Percentiles rank a stretch among this genome's conserved stretches.
Evolutionary conservation across 164 flowering plant species (phyloP).

Genomic region (Echeveria elegans): DNA sequence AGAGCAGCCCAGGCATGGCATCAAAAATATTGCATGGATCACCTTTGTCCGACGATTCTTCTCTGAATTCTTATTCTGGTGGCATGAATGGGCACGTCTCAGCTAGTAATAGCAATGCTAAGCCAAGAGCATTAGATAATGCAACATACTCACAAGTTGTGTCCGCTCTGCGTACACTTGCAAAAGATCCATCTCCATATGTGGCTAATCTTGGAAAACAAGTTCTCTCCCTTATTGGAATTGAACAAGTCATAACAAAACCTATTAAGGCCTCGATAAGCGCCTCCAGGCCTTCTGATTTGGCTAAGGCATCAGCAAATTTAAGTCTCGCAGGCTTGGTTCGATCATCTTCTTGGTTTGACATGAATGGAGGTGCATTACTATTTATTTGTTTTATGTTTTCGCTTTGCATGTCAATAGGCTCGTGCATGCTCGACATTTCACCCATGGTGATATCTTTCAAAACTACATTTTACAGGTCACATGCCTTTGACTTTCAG

Average conservation of each 20-base stretch:
- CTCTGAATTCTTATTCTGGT: constrained; percentile 83
- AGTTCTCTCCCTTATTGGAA: constrained; percentile 77
- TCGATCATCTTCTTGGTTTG: constrained; percentile 94
- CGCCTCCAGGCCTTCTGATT: constrained; percentile 40
- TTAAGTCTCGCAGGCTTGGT: constrained; percentile 62
- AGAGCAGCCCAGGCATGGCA: constrained; percentile 71
- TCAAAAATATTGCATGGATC: constrained; percentile 91
- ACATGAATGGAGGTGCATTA: constrained; percentile 70
- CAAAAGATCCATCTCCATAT: constrained; percentile 93
- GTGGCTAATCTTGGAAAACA: constrained; percentile 72
- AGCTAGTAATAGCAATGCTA: constrained; percentile 55
- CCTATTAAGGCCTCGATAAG: constrained; percentile 30
- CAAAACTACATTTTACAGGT: constrained; percentile 30
- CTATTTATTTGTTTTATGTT: background rate
- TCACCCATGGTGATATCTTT: too few species aligned
- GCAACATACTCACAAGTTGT: constrained; percentile 72
- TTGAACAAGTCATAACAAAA: constrained; percentile 77
- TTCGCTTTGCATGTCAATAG: background rate
- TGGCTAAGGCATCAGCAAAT: constrained; percentile 24
- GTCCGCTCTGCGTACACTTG: constrained; percentile 66
- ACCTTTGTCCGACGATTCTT: constrained; percentile 93
- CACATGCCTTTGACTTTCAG: constrained; percentile 79
- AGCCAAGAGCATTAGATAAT: constrained; percentile 53
- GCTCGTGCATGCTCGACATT: background rate
- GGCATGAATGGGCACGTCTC: constrained; percentile 43